Percentiles rank a stretch among this genome's conserved stretches.
phyloP scores from a whole-genome alignment of 495 filamentous ascomycete species.

The Pyrenula massariospora region DNA sequence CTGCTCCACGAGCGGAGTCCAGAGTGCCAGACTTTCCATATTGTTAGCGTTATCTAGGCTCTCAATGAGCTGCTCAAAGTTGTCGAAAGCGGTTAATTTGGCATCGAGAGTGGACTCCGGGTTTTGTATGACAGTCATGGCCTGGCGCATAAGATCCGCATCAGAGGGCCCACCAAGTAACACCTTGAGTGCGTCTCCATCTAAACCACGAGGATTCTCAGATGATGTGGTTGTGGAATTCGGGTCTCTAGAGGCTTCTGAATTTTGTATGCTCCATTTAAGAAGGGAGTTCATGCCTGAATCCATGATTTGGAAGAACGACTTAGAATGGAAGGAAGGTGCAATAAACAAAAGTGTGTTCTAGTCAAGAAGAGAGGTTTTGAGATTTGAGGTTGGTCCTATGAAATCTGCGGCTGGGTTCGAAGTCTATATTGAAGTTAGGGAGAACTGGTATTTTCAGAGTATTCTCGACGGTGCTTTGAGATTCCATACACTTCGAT shows the following conservation, averaged over 20 bases:
- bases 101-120: conserved; percentile 57
- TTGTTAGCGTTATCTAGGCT: conserved; percentile 93
- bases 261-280: conserved; percentile 88
- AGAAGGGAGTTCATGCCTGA: conserved; percentile 66
- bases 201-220: conserved; percentile 34
- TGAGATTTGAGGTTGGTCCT: no score
- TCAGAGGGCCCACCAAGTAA: conserved; percentile 77
- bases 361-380: no score
- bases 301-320: conserved; percentile 29
- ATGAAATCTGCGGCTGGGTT: no score
- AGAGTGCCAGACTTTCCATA: conserved; percentile 62
- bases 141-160: conserved; percentile 75
- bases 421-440: no score
- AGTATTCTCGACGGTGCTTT: neutral
- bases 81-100: conserved; percentile 84
- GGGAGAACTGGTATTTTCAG: no score
- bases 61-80: conserved; percentile 89
- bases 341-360: no score
- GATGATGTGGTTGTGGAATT: conserved; percentile 28
- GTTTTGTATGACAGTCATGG: conserved; percentile 61
- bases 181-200: conserved; percentile 52
- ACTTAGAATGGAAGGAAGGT: no score
- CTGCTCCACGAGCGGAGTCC: conserved; percentile 63
- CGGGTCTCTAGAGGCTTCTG: conserved; percentile 27
- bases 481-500: neutral